Evolutionary conservation across 2,329 filamentous ascomycete genomes (phyloP).

Genomic region (Cercospora brassicicola): DNA sequence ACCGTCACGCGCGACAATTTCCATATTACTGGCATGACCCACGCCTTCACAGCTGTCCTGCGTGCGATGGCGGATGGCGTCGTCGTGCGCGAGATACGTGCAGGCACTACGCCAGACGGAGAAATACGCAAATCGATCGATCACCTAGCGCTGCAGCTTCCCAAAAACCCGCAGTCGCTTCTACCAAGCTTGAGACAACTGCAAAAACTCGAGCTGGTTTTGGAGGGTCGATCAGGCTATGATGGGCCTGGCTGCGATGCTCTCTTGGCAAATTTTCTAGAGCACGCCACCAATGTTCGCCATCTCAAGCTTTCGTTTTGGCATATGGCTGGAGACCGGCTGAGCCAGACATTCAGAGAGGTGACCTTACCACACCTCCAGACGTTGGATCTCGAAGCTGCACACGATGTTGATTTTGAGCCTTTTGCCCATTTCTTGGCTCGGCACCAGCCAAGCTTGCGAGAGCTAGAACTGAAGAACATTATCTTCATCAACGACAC

Average conservation of each 20-base stretch:
- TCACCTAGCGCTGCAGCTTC: not conserved
- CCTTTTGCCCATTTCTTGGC: conserved; percentile 10
- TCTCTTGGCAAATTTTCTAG: conserved; percentile 2
- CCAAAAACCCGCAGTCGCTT: not conserved
- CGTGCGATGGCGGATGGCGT: not conserved
- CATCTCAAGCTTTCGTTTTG: conserved; percentile 15
- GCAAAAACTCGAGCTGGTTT: conserved; percentile 11
- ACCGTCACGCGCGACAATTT: not conserved
- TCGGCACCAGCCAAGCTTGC: conserved; percentile 13
- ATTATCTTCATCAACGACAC: conserved; percentile 15
- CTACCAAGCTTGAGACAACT: not conserved
- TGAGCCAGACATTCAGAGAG: conserved; percentile 5
- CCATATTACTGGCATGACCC: not conserved
- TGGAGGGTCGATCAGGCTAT: not conserved
- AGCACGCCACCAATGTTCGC: conserved; percentile 6
- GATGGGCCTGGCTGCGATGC: conserved; percentile 1
- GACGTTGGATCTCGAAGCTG: conserved; percentile 7
- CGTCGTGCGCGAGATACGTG: not conserved
- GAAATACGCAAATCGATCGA: not conserved
- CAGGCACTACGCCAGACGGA: not conserved
- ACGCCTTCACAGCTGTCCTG: conserved; percentile 7
- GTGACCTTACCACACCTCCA: conserved; percentile 12
- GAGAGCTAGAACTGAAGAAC: conserved; percentile 6
- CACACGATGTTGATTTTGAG: conserved; percentile 1
- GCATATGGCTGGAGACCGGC: conserved; percentile 8